Conservation (phyloP, 805 yeast species). For the Sugiyamaella chiloensis region DNA sequence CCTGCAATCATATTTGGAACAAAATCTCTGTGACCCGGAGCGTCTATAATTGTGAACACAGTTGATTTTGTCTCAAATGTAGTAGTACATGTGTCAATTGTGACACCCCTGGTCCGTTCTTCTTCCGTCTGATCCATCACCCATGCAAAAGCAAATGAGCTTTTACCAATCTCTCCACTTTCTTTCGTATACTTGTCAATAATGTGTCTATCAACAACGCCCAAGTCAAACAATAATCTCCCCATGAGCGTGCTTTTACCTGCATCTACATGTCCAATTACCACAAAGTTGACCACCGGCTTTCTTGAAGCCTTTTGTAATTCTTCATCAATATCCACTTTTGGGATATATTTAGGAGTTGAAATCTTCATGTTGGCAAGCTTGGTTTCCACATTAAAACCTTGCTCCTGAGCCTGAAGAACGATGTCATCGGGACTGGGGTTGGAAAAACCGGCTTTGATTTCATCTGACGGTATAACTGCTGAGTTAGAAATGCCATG, state of each 20-base stretch:
- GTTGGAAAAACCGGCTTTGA: constrained; percentile 51
- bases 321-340: constrained; percentile 13
- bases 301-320: constrained; percentile 30
- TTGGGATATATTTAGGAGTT: background rate
- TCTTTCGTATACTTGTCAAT: constrained; percentile 62
- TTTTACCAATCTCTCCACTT: constrained; percentile 64
- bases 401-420: constrained; percentile 49
- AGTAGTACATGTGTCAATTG: constrained; percentile 72
- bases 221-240: constrained; percentile 61
- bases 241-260: constrained; percentile 84
- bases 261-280: constrained; percentile 83
- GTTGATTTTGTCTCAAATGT: constrained; percentile 54
- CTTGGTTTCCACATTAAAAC: constrained; percentile 15
- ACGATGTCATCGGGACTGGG: constrained; percentile 85
- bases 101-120: constrained; percentile 72
- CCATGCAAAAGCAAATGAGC: constrained; percentile 83
- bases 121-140: constrained; percentile 77
- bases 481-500: constrained; percentile 39
- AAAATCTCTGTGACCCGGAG: constrained; percentile 81
- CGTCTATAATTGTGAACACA: constrained; percentile 70
- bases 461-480: constrained; percentile 30
- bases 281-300: constrained; percentile 68
- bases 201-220: constrained; percentile 62
- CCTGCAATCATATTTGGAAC: constrained; percentile 87
- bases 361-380: background rate